Base-by-base conservation (phyloP, 2,329 filamentous ascomycete genomes). In the Aspergillus sp. region DNA sequence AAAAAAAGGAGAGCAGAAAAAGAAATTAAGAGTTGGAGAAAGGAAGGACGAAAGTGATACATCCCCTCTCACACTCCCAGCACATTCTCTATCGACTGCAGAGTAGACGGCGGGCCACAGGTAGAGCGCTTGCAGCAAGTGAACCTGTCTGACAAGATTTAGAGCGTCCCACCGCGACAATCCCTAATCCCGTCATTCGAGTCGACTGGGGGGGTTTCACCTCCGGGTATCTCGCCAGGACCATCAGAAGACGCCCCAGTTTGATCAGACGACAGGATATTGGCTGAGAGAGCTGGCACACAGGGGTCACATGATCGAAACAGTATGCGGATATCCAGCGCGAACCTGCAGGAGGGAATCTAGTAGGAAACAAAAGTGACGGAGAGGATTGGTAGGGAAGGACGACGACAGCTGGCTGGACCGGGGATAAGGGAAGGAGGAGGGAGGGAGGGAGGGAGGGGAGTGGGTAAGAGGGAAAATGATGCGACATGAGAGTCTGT, bases 301-400 rank as follows among this genome's bases (percentile, higher is more conserved):
- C 62, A n/a, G 25, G 32, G 64, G 72, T 77, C 74, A 77, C 74
- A 77, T 77, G 74, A 77, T 71, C 66, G 64, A 69, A 66, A 57
- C 50, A 60, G 62, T 63, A 69, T 75, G 73, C 73, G 73, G 60
- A 71, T 68, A 68, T 64, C 70, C 71, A 69, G 66, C 61, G 68
- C 64, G 63, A 71, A 71, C 66, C 68, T 73, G 72, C 71, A 72
- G 66, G 55, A 64, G 32, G 32, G 23, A 59, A 42, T 49, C 48
- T 42, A 59, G 27, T 42, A 60, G 58, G 55, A 27, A 38, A 47
- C 21, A 27, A 57, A 11, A 27, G 7, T 27, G 25, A 27, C 25
- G 25, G 32, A 57, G 58, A 61, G 66, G 68, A 71, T 67, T 64
- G 67, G 69, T 60, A 64, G 63, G 63, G 60, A 49, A 62, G 30